These are phyloP conservation scores for Dioszegia aurantiaca DNA, from an alignment of 768 basidiomycete genomes.

Conservation along the genomic window DNA sequence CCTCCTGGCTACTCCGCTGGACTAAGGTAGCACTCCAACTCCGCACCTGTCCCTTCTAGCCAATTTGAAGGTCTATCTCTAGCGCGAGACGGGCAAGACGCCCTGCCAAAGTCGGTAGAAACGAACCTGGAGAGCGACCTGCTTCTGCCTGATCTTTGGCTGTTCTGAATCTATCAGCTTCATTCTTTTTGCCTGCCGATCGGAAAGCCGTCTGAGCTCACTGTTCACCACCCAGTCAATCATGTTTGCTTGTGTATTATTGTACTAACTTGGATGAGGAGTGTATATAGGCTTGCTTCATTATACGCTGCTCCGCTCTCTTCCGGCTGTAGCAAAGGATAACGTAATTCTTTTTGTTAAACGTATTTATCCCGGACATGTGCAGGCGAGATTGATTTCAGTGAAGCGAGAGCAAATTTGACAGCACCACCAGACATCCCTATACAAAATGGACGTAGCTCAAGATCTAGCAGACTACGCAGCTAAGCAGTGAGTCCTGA, in stretches of 20 bases:
- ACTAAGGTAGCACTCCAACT: too few relatives aligned
- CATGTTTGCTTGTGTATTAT: background rate
- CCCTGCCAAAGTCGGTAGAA: background rate
- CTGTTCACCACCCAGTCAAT: constrained; percentile 40
- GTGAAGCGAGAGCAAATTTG: too few relatives aligned
- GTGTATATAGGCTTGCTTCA: background rate
- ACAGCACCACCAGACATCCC: background rate
- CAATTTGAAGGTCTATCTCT: too few relatives aligned
- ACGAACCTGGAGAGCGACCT: constrained; percentile 34
- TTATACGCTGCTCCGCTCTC: constrained; percentile 7
- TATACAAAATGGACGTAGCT: constrained; percentile 61
- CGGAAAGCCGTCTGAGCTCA: constrained; percentile 14
- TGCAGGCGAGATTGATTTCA: background rate
- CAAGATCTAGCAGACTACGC: constrained; percentile 71
- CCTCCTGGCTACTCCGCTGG: too few relatives aligned
- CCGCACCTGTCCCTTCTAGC: too few relatives aligned
- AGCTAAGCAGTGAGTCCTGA: constrained; percentile 64
- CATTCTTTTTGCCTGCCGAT: background rate
- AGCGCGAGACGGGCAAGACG: too few relatives aligned
- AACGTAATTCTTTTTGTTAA: constrained; percentile 4
- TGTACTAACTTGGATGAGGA: background rate
- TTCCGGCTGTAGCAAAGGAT: constrained; percentile 12
- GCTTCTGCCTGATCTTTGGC: constrained; percentile 34
- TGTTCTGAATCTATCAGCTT: constrained; percentile 25
- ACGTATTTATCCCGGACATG: background rate